Base-by-base conservation (phyloP, 176 grass and related monocot genomes). In the Oryza brachyantha region DNA sequence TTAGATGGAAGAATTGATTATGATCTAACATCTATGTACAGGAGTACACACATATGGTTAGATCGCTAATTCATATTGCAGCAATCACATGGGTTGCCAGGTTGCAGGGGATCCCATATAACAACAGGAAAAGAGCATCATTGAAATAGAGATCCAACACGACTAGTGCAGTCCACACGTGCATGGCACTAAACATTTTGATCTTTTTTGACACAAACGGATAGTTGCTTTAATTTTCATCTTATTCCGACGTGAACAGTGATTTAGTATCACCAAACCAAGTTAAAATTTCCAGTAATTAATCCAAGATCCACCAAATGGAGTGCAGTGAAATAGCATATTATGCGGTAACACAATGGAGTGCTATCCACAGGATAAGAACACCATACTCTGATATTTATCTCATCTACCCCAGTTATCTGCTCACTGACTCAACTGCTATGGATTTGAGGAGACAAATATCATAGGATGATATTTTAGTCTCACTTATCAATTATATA, bases 51-150 rank as follows among this genome's bases (percentile, higher is more conserved):
- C 22, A 64, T 37, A 48, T 8, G 16, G 39, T 64, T 29, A 66
- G 48, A 35, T 79, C 17, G 27, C 68, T 79, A 79, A 73, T 25
- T 42, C 57, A 65, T 26, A 45, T 42, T 58, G 67, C 45, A 45
- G 16, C 43, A 31, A 57, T 77, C 68, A 85, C 35, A 31, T 55
- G 22, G 42, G 27, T 24, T 73, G 42, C 6, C 11, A 68, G 42
- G 72, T 17, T 69, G 52, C 17, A 63, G 17, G 64, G 26, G 34
- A 67, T 61, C 69, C 16, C n/a, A 29, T 28, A 62, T 22, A 78
- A 29, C 31, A 66, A 31, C 21, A 79, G 25, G 48, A 25, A 27
- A 21, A 10, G 37, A 68, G 38, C 29, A 46, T 60, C 19, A 28
- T 38, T 75, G 52, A 75, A 58, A 17, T 80, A 32, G 41, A 75